phyloP scores from a whole-genome alignment of 2,329 filamentous ascomycete species.

The Plectosphaerella sp. region DNA sequence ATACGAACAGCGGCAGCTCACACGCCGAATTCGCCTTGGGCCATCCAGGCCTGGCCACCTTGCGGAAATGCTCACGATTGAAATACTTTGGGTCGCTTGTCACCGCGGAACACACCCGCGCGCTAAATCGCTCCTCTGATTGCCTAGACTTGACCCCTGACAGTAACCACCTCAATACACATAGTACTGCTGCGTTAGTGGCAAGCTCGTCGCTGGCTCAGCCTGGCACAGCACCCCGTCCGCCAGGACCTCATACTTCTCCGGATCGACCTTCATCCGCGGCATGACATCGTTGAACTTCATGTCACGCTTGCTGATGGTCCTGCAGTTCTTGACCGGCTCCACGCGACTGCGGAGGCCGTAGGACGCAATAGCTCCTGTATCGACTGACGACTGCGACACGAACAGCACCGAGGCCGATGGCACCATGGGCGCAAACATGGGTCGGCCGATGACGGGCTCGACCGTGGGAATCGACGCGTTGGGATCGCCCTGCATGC shows the following conservation, averaged over 20 bases:
- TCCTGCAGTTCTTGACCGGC: slow-evolving; percentile 71
- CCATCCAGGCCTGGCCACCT: too few species aligned
- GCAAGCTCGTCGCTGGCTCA: slow-evolving; percentile 66
- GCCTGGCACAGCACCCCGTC: slow-evolving; percentile 72
- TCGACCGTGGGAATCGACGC: slow-evolving; percentile 85
- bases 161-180: slow-evolving; percentile 52
- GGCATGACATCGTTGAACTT: slow-evolving; percentile 82
- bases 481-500: slow-evolving; percentile 68
- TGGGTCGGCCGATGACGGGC: slow-evolving; percentile 76
- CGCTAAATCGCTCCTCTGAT: too few species aligned
- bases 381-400: slow-evolving; percentile 64
- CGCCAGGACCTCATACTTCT: slow-evolving; percentile 83
- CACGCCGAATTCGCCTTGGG: too few species aligned
- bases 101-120: too few species aligned
- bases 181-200: slow-evolving; percentile 73
- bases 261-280: slow-evolving; percentile 86
- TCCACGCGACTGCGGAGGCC: slow-evolving; percentile 75
- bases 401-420: slow-evolving; percentile 77
- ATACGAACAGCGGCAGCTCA: too few species aligned
- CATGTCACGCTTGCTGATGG: slow-evolving; percentile 80
- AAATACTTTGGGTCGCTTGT: too few species aligned
- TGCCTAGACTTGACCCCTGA: too few species aligned
- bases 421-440: slow-evolving; percentile 77
- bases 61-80: too few species aligned
- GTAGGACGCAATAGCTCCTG: slow-evolving; percentile 66